These are phyloP conservation scores for Populus trichocarpa DNA, from an alignment of 441 rosid genomes.

Conservation along the genomic window DNA sequence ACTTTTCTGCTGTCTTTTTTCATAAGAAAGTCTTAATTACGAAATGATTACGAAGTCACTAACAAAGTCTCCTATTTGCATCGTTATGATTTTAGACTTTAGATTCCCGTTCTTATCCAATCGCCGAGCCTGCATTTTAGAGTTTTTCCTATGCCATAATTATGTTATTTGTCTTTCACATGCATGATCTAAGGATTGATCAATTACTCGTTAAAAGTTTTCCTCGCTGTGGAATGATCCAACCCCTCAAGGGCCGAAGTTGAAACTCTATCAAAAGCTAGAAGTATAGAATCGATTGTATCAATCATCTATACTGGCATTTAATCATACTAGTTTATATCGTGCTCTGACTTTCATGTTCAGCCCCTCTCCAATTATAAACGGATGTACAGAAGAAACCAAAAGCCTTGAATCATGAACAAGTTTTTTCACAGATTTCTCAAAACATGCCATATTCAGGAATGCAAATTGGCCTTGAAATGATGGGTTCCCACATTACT, in stretches of 20 bases:
- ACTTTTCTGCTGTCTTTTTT: background rate
- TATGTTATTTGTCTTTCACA: background rate
- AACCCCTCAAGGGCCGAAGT: background rate
- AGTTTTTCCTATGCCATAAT: background rate
- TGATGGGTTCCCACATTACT: no score
- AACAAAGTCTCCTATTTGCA: background rate
- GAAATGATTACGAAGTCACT: conserved; percentile 5
- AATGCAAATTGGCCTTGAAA: no score
- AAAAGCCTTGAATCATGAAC: no score
- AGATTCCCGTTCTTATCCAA: background rate
- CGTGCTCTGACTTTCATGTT: no score
- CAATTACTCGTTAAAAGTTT: background rate
- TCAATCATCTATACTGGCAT: no score
- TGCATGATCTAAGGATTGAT: background rate
- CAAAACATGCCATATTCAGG: background rate
- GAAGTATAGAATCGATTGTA: no score
- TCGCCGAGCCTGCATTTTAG: background rate
- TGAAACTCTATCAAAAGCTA: background rate
- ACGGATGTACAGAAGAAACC: no score
- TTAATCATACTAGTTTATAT: no score
- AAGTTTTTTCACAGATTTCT: no score
- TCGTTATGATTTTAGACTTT: background rate
- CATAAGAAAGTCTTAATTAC: background rate
- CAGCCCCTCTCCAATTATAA: no score
- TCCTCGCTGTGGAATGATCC: background rate